Evolutionary conservation across 2,329 filamentous ascomycete species (phyloP).

Genomic region (Whalleya microplaca): DNA sequence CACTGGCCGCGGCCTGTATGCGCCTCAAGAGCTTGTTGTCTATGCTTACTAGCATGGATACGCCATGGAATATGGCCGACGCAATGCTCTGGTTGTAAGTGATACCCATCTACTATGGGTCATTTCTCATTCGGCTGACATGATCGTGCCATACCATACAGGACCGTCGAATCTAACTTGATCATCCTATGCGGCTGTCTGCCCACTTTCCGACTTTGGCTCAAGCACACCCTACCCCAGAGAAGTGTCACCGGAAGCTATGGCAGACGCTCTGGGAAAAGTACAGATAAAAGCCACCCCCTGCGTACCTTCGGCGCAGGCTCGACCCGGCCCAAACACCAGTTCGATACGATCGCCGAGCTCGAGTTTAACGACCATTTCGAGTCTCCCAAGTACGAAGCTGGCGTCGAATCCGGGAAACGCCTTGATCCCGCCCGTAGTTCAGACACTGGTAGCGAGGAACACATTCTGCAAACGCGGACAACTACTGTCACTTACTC

Average conservation of each 20-base stretch:
- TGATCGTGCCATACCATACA: neutral
- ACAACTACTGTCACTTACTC: constrained; percentile 1
- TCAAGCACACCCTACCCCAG: constrained; percentile 1
- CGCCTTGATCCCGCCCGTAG: neutral
- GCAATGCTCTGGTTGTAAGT: constrained; percentile 16
- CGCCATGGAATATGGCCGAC: constrained; percentile 7
- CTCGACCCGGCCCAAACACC: neutral
- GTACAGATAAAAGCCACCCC: neutral
- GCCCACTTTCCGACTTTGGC: constrained; percentile 8
- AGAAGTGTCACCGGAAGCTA: neutral
- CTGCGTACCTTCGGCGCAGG: constrained; percentile 10
- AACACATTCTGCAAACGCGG: constrained; percentile 4
- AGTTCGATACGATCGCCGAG: constrained; percentile 9
- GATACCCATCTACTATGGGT: neutral
- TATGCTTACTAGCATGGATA: constrained; percentile 1
- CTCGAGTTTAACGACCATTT: constrained; percentile 2
- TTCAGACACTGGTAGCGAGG: constrained; percentile 3
- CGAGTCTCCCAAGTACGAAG: neutral
- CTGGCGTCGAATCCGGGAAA: neutral
- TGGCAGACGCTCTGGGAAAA: neutral
- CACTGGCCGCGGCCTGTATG: constrained; percentile 7
- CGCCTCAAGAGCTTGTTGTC: constrained; percentile 9
- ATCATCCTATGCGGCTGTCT: constrained; percentile 15
- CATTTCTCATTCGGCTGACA: neutral
- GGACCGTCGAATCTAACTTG: constrained; percentile 14